A percentile compares a stretch with the other conserved stretches of the same genome.
Conservation (phyloP, 306 rosid genomes). For the Fagus sylvatica region DNA sequence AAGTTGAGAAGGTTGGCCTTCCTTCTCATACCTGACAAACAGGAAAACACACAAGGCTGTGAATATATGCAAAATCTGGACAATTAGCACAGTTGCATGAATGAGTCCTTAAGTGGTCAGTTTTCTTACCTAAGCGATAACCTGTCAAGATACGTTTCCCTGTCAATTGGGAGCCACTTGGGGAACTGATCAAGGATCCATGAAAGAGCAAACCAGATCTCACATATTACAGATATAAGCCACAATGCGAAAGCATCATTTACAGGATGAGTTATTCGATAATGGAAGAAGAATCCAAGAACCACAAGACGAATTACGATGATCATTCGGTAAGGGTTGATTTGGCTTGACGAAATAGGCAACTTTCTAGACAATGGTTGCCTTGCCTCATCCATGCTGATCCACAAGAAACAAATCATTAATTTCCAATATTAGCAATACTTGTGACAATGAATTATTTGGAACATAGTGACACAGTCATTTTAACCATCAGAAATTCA, state of each 20-base stretch:
- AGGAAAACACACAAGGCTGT: neutral
- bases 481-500: constrained; percentile 4
- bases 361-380: constrained; percentile 68
- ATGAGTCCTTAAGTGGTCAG: neutral
- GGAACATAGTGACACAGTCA: neutral
- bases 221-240: constrained; percentile 65
- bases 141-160: constrained; percentile 66
- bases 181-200: constrained; percentile 76
- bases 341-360: constrained; percentile 51
- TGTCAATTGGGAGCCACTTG: constrained; percentile 61
- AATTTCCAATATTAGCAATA: neutral
- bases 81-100: neutral
- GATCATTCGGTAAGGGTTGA: constrained; percentile 63
- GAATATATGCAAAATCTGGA: neutral
- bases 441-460: neutral
- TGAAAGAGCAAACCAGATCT: constrained; percentile 67
- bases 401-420: constrained; percentile 14
- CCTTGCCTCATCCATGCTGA: constrained; percentile 70
- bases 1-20: constrained; percentile 58
- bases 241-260: constrained; percentile 60
- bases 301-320: constrained; percentile 60
- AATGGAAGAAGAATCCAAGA: constrained; percentile 68
- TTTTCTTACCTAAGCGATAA: constrained; percentile 56
- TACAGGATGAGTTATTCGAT: constrained; percentile 56
- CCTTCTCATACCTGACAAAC: constrained; percentile 60